A percentile compares a stretch with the other conserved stretches of the same genome.
phyloP scores from a whole-genome alignment of 345 rosid species.

The Pelargonium nanum region DNA sequence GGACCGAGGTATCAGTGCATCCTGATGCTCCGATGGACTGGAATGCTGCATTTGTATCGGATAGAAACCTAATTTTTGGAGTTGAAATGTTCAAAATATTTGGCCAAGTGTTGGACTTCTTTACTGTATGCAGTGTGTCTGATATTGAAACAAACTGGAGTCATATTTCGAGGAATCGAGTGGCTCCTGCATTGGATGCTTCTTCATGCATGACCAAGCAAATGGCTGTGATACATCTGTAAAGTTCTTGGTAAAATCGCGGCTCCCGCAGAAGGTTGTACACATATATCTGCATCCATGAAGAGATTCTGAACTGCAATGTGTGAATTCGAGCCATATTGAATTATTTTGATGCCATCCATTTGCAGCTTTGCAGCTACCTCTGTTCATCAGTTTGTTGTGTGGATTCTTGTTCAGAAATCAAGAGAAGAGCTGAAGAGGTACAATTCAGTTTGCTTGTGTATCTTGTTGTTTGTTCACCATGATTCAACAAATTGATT shows the following conservation, averaged over 20 bases:
- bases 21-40: constrained; percentile 99
- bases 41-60: constrained; percentile 84
- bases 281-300: no score
- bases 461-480: no score
- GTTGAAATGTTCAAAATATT: constrained; percentile 97
- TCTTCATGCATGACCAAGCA: constrained; percentile 78
- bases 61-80: constrained; percentile 57
- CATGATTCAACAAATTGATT: constrained; percentile 14
- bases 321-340: neutral
- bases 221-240: constrained; percentile 66
- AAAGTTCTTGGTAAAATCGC: constrained; percentile 6
- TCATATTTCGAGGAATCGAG: constrained; percentile 65
- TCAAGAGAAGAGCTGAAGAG: no score
- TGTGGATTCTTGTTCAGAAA: neutral
- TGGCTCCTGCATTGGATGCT: constrained; percentile 67
- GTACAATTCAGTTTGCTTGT: neutral
- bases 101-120: constrained; percentile 84
- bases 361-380: neutral
- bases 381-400: neutral
- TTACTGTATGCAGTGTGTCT: constrained; percentile 49
- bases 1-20: constrained; percentile 78
- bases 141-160: constrained; percentile 46
- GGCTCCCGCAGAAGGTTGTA: no score
- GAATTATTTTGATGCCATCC: neutral
- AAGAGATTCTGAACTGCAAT: no score